Evolutionary conservation across 2,329 filamentous ascomycete genomes (phyloP).

Genomic region (Leptoxyphium fumago): DNA sequence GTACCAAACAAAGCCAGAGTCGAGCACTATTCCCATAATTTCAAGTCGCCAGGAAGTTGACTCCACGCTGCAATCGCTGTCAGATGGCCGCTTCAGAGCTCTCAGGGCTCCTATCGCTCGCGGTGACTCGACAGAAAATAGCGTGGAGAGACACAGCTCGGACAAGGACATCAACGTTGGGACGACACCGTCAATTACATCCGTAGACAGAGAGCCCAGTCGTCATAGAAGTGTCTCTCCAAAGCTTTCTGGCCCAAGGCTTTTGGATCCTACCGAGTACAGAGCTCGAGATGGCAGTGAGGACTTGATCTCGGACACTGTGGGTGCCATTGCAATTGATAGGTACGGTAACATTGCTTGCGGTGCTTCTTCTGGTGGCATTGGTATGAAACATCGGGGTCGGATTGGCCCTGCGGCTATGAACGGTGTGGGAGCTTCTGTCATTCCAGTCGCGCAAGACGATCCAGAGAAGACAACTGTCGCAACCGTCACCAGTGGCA

Average conservation of each 20-base stretch:
- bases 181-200: background rate
- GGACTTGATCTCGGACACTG: slow-evolving; percentile 76
- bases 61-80: background rate
- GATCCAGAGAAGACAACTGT: slow-evolving; percentile 58
- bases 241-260: background rate
- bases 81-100: background rate
- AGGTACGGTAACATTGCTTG: slow-evolving; percentile 75
- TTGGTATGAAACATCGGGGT: slow-evolving; percentile 94
- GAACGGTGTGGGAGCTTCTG: slow-evolving; percentile 77
- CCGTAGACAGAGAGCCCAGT: background rate
- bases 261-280: too few relatives aligned
- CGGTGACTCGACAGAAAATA: background rate
- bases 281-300: slow-evolving; percentile 6
- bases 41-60: background rate
- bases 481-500: slow-evolving; percentile 81
- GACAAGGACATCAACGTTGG: background rate
- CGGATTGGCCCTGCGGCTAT: slow-evolving; percentile 85
- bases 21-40: background rate
- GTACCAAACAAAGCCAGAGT: background rate
- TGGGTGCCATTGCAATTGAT: slow-evolving; percentile 90
- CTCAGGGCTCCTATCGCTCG: background rate
- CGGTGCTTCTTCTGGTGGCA: slow-evolving; percentile 89
- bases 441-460: slow-evolving; percentile 60
- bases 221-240: background rate
- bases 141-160: background rate